Conservation (phyloP, 257 asterid species). For the Echites panduratus region DNA sequence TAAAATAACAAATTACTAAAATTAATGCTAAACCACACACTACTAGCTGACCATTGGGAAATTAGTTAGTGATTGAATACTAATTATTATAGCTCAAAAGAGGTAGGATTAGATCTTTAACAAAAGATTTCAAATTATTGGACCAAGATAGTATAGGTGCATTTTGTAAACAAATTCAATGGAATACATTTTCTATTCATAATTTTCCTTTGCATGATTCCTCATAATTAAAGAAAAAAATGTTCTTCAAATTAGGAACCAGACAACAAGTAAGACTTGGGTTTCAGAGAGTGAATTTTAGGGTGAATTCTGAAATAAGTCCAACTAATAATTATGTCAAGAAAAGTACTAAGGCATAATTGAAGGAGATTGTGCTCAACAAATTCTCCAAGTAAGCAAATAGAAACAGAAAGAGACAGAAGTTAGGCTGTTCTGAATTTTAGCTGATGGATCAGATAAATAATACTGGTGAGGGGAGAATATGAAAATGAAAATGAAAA, state of each 20-base stretch:
- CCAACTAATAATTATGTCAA: neutral
- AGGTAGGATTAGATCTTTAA: too few species aligned
- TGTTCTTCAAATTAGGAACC: neutral
- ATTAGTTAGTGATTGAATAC: too few species aligned
- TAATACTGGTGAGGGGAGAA: neutral
- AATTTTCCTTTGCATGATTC: neutral
- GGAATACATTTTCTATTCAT: neutral
- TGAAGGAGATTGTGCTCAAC: neutral
- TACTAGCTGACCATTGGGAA: too few species aligned
- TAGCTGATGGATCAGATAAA: neutral
- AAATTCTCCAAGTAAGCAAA: neutral
- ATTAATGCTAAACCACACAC: too few species aligned
- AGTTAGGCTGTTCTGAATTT: neutral
- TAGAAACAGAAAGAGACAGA: neutral
- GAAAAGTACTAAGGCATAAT: neutral
- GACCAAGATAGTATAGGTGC: neutral
- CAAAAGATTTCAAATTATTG: neutral
- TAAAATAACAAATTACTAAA: too few species aligned
- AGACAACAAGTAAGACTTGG: neutral
- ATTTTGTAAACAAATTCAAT: neutral
- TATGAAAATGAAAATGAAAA: neutral
- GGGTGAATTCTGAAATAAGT: neutral
- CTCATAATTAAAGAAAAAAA: neutral
- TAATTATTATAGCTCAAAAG: too few species aligned
- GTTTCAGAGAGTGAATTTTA: neutral